Evolutionary conservation across 495 filamentous ascomycete species (phyloP).

Genomic region (Tirmania nivea): DNA sequence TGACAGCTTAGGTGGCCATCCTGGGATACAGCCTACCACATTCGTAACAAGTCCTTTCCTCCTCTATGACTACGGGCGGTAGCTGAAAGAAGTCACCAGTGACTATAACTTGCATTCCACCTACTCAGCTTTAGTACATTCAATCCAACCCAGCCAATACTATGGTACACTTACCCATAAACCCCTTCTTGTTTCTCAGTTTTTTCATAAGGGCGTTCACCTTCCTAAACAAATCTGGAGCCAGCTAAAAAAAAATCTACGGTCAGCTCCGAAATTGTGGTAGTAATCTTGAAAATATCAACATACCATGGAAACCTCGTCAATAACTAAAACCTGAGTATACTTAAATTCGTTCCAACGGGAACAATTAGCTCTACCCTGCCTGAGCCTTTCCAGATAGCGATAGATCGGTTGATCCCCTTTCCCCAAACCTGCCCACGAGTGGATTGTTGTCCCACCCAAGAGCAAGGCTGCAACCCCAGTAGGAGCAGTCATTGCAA

Average conservation of each 20-base stretch:
- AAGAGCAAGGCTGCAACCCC: conserved; percentile 13
- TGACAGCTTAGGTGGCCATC: no score
- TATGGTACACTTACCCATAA: no score
- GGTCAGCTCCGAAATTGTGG: no score
- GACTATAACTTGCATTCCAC: conserved; percentile 13
- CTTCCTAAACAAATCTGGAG: conserved; percentile 14
- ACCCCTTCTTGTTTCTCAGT: not conserved
- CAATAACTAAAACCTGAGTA: conserved; percentile 14
- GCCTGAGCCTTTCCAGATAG: conserved; percentile 1
- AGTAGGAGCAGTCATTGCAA: conserved; percentile 16
- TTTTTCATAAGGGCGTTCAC: conserved; percentile 8
- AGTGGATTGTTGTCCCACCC: conserved; percentile 14
- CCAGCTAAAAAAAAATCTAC: no score
- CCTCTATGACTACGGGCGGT: conserved; percentile 13
- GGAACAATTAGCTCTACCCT: not conserved
- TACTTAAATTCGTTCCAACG: not conserved
- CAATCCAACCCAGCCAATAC: not conserved
- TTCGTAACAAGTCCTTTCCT: conserved; percentile 11
- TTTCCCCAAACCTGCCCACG: conserved; percentile 13
- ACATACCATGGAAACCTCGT: conserved; percentile 18
- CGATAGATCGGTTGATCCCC: conserved; percentile 5
- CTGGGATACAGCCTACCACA: conserved; percentile 5
- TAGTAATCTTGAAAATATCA: no score
- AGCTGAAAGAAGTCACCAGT: conserved; percentile 20
- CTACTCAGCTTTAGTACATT: not conserved